Base-by-base conservation (phyloP, 352 stramenopile genomes). In the Globisporangium radiosum region DNA sequence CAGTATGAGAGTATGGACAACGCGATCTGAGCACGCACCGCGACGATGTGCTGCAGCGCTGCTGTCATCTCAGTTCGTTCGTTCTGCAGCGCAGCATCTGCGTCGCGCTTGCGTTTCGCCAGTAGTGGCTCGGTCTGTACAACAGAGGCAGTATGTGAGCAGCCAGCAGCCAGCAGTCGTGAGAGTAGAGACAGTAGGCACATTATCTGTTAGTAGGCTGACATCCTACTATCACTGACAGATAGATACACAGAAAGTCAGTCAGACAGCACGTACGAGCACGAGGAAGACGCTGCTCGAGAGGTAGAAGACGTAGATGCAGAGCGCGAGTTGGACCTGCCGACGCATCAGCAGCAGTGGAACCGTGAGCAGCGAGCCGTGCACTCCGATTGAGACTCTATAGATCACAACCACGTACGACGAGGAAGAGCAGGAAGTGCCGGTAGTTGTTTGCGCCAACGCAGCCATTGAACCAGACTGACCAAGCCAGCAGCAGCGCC, bases 401-500 rank as follows among this genome's bases (percentile, higher is more conserved):
- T 39, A 11, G 11, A 14, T 5, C 47, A 40, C 25, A 33, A 2
- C 25, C 11, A 54, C 50, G 50, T 19, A 54, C 50, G 5, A 75
- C 44, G 5, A 94, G 59, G 66, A 94, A 94, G 52, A 74, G 78
- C 19, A 76, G 77, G 66, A 92, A 92, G 66, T 54, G 38, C 13
- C 50, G 19, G 36, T 54, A 54, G 50, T 94, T 94, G 42, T 83
- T 79, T 48, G 78, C 84, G 15, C 85, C 85, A 14, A 94, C 80
- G 48, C 85, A 94, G 43, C 79, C 72, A 60, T 94, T 94, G 65
- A 94, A 88, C 85, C 85, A 94, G 42, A 88, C 78, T 88, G 52
- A 38, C 15, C 25, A 4, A 50, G 2, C 25, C 25, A 2, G 25
- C 25, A 33, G 25, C 25, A 33, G 25, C 25, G 25, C 25, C 11